These are phyloP conservation scores for Penicillium lagena DNA, from an alignment of 495 filamentous ascomycete genomes.

Conservation along the genomic window DNA sequence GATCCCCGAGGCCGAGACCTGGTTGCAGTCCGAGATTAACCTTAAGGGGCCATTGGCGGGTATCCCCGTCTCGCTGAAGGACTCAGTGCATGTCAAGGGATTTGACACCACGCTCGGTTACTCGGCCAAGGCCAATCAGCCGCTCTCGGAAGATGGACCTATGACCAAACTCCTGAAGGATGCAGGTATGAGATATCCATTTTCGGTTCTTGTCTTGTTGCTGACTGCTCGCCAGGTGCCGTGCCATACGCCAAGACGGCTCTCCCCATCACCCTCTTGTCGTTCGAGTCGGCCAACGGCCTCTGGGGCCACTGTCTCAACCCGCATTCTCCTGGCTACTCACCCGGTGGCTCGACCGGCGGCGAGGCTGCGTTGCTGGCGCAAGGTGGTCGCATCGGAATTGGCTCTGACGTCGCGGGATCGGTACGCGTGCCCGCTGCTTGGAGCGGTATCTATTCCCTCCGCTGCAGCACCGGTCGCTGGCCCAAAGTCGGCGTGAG, in stretches of 20 bases:
- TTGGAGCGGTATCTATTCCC: constrained; percentile 82
- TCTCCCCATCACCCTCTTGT: constrained; percentile 82
- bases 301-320: constrained; percentile 81
- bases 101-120: constrained; percentile 87
- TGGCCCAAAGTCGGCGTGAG: constrained; percentile 84
- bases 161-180: constrained; percentile 78
- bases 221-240: constrained; percentile 47
- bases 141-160: constrained; percentile 58
- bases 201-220: not conserved
- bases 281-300: constrained; percentile 88
- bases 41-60: constrained; percentile 80
- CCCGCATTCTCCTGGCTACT: constrained; percentile 77
- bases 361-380: constrained; percentile 85
- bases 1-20: constrained; percentile 72
- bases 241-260: constrained; percentile 96
- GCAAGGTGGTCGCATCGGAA: constrained; percentile 81
- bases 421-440: constrained; percentile 86
- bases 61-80: constrained; percentile 84
- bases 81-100: constrained; percentile 76
- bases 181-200: constrained; percentile 46
- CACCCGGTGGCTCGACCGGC: constrained; percentile 86
- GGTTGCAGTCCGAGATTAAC: constrained; percentile 65
- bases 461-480: constrained; percentile 90
- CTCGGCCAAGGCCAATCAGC: constrained; percentile 63
- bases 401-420: constrained; percentile 92